Evolutionary conservation across 164 flowering plant genomes (phyloP), one percentile per base, ranked within the genome.

Genomic region (Vitis rotundifolia): DNA sequence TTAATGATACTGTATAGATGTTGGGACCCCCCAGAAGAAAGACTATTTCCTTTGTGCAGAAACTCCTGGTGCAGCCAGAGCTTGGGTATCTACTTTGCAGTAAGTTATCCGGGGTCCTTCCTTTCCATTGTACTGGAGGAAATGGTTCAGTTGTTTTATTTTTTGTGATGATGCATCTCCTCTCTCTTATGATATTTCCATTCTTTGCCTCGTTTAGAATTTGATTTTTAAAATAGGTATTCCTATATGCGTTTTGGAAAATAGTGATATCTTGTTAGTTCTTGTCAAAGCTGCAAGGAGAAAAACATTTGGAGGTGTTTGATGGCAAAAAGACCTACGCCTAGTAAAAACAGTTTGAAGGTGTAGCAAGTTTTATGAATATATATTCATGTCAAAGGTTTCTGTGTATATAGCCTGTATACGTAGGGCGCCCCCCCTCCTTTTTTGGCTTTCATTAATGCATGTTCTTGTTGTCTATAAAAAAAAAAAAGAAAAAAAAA

Each of bases 51-150:
- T 96, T 8, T 93, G 99, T 85, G 95, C 99, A 50, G 97, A 96
- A 83, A 96, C 98, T 79, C 97, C 99, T 72, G 95, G 89, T 73
- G 98, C 99, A 69, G 89, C 99, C 68, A 93, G 88, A 82, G 99
- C 99, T 60, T 96, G 98, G 99, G 97, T 96, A 51, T 82, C 97
- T 65, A 96, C 99, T 63, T 80, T 96, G 74, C 97, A 89, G 99
- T 96, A 79, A 87, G 99, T 81, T 74, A 49, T 26, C 26, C 13
- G 16, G 44, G 26, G 26, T 22, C 26, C 26, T 22, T 22, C 26
- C 26, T 22, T 22, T 22, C 26, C 26, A 22, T 19, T 18, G 53
- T 11, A 8, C 14, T 31, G 14, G 3, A 59, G 22, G 44, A 28
- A 60, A 60, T 31, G 14, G 47, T 60, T 3, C 29, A 8, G 6